Evolutionary conservation across 2,329 filamentous ascomycete species (phyloP).

Genomic region (Paraconiothyrium brasiliense): DNA sequence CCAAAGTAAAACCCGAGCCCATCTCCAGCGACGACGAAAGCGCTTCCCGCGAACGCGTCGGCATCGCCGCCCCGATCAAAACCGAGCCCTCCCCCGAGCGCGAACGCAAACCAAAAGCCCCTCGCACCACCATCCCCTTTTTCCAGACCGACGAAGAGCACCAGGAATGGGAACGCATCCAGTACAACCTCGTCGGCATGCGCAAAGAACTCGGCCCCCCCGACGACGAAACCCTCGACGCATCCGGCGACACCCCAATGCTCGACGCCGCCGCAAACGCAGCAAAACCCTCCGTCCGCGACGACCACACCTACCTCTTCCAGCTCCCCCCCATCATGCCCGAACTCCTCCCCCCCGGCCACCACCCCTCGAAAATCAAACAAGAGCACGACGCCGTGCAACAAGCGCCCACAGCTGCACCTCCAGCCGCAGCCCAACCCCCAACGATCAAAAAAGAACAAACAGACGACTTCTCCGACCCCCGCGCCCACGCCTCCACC

Average conservation of each 20-base stretch:
- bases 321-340: constrained; percentile 72
- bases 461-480: constrained; percentile 36
- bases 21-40: constrained; percentile 56
- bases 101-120: constrained; percentile 40
- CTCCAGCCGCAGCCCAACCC: background rate
- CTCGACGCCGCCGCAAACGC: constrained; percentile 30
- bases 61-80: constrained; percentile 36
- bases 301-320: constrained; percentile 69
- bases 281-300: constrained; percentile 46
- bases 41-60: constrained; percentile 41
- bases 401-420: constrained; percentile 20
- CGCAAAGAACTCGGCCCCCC: constrained; percentile 57
- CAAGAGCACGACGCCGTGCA: constrained; percentile 34
- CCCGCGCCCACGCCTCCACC: constrained; percentile 23
- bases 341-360: constrained; percentile 57
- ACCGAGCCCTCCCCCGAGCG: constrained; percentile 45
- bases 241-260: constrained; percentile 55
- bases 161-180: constrained; percentile 60
- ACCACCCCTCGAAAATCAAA: constrained; percentile 29
- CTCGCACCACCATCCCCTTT: constrained; percentile 47
- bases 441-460: constrained; percentile 40
- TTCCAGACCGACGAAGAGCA: constrained; percentile 64
- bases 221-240: constrained; percentile 42
- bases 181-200: constrained; percentile 58
- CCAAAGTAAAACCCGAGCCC: constrained; percentile 64